Conservation (phyloP, 192 early-diverging fungal genomes). For the Chytriomyces sp. region DNA sequence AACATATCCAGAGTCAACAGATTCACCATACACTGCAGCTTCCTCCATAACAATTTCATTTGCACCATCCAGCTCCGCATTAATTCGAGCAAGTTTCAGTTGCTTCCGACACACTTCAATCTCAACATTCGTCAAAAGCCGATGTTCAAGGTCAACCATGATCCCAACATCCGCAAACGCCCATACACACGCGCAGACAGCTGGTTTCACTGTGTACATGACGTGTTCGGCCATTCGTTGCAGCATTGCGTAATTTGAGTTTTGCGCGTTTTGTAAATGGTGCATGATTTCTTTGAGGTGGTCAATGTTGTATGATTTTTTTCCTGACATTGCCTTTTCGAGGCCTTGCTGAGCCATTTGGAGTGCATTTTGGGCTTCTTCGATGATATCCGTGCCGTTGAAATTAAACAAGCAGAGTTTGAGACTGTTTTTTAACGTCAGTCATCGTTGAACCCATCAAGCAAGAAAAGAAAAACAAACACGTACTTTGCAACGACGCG, state of each 20-base stretch:
- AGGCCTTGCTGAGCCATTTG: conserved; percentile 5
- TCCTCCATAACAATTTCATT: not conserved
- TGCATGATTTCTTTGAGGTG: not conserved
- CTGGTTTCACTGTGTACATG: not conserved
- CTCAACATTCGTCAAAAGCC: not conserved
- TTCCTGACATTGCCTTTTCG: not conserved
- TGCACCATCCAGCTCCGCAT: conserved; percentile 2
- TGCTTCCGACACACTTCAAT: conserved; percentile 22
- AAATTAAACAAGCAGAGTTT: conserved; percentile 8
- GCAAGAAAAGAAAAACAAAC: not conserved
- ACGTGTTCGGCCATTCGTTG: not conserved
- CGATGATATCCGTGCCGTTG: conserved; percentile 13
- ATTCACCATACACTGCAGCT: too few species aligned
- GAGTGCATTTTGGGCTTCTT: not conserved
- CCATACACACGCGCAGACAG: not conserved
- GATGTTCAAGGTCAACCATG: not conserved
- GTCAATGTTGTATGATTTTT: conserved; percentile 10
- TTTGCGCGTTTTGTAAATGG: conserved; percentile 2
- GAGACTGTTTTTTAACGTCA: not conserved
- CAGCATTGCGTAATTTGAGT: conserved; percentile 4
- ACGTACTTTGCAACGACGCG: conserved; percentile 6
- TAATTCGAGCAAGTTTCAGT: conserved; percentile 20
- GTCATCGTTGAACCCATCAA: conserved; percentile 8
- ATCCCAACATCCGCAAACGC: not conserved
- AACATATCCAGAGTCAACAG: too few species aligned